Evolutionary conservation across 345 rosid genomes (phyloP).

Genomic region (Salix caprea): DNA sequence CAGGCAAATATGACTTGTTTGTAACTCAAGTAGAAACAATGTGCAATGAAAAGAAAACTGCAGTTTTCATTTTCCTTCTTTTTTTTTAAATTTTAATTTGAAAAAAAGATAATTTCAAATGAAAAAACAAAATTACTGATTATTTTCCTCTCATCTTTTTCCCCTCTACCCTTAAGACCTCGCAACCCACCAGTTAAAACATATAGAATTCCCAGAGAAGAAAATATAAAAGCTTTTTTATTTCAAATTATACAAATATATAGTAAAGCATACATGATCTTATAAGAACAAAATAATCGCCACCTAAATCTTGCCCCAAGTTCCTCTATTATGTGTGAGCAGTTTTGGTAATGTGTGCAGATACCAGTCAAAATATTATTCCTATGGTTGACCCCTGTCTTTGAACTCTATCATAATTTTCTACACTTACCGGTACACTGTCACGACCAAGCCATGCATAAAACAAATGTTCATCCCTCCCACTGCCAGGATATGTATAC

Average conservation of each 20-base stretch:
- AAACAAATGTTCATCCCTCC: constrained; percentile 49
- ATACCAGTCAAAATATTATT: neutral
- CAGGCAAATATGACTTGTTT: neutral
- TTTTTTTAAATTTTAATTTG: no score
- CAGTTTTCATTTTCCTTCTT: neutral
- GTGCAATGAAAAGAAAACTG: neutral
- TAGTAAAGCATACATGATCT: neutral
- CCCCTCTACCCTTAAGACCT: neutral
- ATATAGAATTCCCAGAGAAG: no score
- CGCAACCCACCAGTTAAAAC: no score
- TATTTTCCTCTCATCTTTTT: no score
- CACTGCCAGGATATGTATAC: constrained; percentile 51
- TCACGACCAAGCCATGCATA: constrained; percentile 73
- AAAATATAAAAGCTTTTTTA: no score
- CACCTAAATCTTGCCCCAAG: neutral
- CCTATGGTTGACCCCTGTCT: neutral
- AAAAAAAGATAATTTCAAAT: no score
- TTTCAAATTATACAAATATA: no score
- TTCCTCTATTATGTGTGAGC: neutral
- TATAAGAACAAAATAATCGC: neutral
- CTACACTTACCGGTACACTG: constrained; percentile 50
- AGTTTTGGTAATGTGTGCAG: neutral
- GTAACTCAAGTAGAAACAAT: neutral
- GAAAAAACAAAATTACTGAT: no score
- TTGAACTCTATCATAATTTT: neutral